Base-by-base conservation (phyloP, 139 green algal genomes). In the Chara braunii region DNA sequence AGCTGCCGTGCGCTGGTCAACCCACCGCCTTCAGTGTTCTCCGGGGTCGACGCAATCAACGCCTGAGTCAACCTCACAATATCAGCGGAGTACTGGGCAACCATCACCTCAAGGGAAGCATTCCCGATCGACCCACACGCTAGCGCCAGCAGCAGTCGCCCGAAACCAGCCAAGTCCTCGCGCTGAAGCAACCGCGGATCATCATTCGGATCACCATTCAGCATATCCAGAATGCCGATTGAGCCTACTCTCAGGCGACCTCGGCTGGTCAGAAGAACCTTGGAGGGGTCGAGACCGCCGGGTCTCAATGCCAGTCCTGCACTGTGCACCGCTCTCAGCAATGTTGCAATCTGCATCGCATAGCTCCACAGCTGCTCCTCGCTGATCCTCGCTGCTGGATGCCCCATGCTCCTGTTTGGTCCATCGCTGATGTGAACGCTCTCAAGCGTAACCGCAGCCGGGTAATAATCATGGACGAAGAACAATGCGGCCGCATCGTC, bases 281-380 rank as follows among this genome's bases (percentile, higher is more conserved):
- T 96, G 64, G 64, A 85, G 30, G 90, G 78, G 28, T 78, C 52
- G 35, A 96, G 79, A 14, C 68, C 66, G 61, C 67, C 67, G 5
- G 22, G 37, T 30, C 58, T 22, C 11, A 82, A 40, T 18, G 76
- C 70, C 31, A 93, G 80, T 0, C 88, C 87, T 3, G 75, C 74
- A 26, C 51, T 54, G 65, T 96, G 89, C 44, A 79, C 76, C 18
- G 81, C 84, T 2, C 84, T 65, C 60, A 94, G 66, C 36, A 74
- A 81, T 11, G 64, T 60, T 2, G 83, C 57, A 33, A 95, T 71
- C 78, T 92, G 86, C 11, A 86, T 63, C 1, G 81, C 58, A 72
- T 95, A 95, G 43, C 72, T 80, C 89, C 89, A 95, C 50, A 95
- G 75, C 70, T 83, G 48, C 45, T 88, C 74, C 77, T 95, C 89